Evolutionary conservation across 352 stramenopile genomes (phyloP).

Genomic region (Pythium phragmiticola): DNA sequence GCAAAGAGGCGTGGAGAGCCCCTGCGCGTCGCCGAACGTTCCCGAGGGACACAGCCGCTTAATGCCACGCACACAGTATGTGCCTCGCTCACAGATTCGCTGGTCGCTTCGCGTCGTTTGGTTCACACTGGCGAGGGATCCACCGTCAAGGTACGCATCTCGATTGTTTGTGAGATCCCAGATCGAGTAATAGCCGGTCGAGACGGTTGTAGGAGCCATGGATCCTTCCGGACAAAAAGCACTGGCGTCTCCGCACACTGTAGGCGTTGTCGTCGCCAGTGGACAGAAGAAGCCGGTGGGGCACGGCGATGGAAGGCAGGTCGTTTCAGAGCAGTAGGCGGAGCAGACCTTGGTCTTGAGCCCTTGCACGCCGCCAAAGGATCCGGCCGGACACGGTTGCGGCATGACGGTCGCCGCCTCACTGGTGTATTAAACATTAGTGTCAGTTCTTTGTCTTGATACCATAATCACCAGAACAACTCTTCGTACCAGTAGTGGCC

Average conservation of each 20-base stretch:
- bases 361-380: slow-evolving; percentile 34
- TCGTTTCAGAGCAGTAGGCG: slow-evolving; percentile 31
- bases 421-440: slow-evolving; percentile 15
- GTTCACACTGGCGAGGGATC: slow-evolving; percentile 30
- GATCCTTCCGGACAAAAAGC: slow-evolving; percentile 60
- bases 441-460: background rate
- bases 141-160: slow-evolving; percentile 48
- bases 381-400: slow-evolving; percentile 43
- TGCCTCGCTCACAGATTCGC: slow-evolving; percentile 46
- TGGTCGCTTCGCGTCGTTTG: slow-evolving; percentile 46
- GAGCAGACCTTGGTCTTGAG: slow-evolving; percentile 54
- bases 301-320: slow-evolving; percentile 50
- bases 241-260: slow-evolving; percentile 36
- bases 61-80: slow-evolving; percentile 53
- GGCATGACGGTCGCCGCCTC: slow-evolving; percentile 38
- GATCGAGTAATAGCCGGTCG: slow-evolving; percentile 59
- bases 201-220: slow-evolving; percentile 31
- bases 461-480: background rate
- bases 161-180: slow-evolving; percentile 29
- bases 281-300: slow-evolving; percentile 60
- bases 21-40: slow-evolving; percentile 39
- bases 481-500: slow-evolving; percentile 54
- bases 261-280: slow-evolving; percentile 30
- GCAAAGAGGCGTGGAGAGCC: slow-evolving; percentile 44
- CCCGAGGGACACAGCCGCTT: slow-evolving; percentile 53